phyloP scores from a whole-genome alignment of 352 stramenopile genomes.

The Globisporangium rhizosaccharum region DNA sequence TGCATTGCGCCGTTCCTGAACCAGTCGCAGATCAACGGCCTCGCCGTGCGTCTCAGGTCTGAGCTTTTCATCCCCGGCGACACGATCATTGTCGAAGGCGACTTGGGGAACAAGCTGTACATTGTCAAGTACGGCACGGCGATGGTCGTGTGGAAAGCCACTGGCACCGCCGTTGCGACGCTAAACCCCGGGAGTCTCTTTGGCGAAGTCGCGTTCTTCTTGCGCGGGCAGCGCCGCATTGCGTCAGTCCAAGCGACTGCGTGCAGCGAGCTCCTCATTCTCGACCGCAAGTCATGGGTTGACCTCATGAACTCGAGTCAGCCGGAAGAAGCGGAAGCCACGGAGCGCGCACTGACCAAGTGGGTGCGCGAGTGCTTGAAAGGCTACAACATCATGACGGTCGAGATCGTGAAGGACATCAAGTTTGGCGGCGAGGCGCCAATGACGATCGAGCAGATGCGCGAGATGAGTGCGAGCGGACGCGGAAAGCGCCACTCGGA shows the following conservation, averaged over 20 bases:
- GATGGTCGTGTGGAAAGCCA: slow-evolving; percentile 66
- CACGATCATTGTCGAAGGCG: slow-evolving; percentile 61
- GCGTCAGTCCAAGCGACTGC: slow-evolving; percentile 57
- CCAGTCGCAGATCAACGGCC: slow-evolving; percentile 41
- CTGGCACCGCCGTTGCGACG: slow-evolving; percentile 53
- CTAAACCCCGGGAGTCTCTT: slow-evolving; percentile 56
- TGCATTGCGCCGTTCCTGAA: slow-evolving; percentile 53
- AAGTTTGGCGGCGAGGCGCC: slow-evolving; percentile 28
- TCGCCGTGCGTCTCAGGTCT: slow-evolving; percentile 55
- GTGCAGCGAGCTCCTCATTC: slow-evolving; percentile 53
- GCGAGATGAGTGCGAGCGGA: slow-evolving; percentile 3
- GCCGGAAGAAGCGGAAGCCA: slow-evolving; percentile 31
- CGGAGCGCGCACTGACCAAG: slow-evolving; percentile 30
- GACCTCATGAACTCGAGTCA: slow-evolving; percentile 39
- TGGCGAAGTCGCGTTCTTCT: slow-evolving; percentile 71
- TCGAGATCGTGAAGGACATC: slow-evolving; percentile 70
- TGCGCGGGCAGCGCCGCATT: slow-evolving; percentile 50
- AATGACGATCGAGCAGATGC: slow-evolving; percentile 37
- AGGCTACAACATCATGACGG: slow-evolving; percentile 66
- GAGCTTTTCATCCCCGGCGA: slow-evolving; percentile 75
- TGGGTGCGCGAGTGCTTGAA: slow-evolving; percentile 64
- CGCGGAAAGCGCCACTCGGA: slow-evolving; percentile 16
- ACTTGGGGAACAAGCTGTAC: slow-evolving; percentile 61
- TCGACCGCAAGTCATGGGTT: slow-evolving; percentile 49
- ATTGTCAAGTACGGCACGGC: slow-evolving; percentile 62